Conservation (phyloP, 331 rosid species). For the Pyracantha coccinea region DNA sequence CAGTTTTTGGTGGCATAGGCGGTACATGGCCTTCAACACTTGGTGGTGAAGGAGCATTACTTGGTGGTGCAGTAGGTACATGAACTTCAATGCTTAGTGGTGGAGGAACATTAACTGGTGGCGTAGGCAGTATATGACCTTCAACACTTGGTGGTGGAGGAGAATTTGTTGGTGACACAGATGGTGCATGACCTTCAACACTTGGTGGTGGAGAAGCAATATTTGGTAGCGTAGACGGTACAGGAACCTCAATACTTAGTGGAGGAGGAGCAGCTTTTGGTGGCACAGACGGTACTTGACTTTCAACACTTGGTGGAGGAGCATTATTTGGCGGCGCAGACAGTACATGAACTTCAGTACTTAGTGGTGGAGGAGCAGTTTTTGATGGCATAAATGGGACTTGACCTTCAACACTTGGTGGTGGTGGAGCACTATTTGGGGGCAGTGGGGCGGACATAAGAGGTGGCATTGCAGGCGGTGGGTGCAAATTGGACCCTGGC, state of each 20-base stretch:
- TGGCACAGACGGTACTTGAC: not conserved
- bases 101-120: slow-evolving; percentile 33
- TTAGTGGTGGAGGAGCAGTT: slow-evolving; percentile 35
- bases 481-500: slow-evolving; percentile 43
- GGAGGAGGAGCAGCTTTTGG: slow-evolving; percentile 22
- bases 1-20: not conserved
- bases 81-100: slow-evolving; percentile 25
- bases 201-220: slow-evolving; percentile 33
- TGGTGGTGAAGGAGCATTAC: slow-evolving; percentile 22
- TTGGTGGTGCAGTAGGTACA: slow-evolving; percentile 25
- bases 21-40: not conserved
- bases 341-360: slow-evolving; percentile 23
- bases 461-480: slow-evolving; percentile 34
- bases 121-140: slow-evolving; percentile 20
- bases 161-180: slow-evolving; percentile 5
- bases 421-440: slow-evolving; percentile 30
- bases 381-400: slow-evolving; percentile 29
- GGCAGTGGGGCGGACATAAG: slow-evolving; percentile 32
- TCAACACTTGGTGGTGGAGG: slow-evolving; percentile 18
- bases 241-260: slow-evolving; percentile 17
- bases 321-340: slow-evolving; percentile 28
- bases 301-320: not conserved
- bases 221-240: slow-evolving; percentile 23
- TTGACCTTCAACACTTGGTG: slow-evolving; percentile 18
- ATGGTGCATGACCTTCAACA: slow-evolving; percentile 16